Conservation (phyloP, 2,329 filamentous ascomycete species). For the Curvularia hawaiiensis region DNA sequence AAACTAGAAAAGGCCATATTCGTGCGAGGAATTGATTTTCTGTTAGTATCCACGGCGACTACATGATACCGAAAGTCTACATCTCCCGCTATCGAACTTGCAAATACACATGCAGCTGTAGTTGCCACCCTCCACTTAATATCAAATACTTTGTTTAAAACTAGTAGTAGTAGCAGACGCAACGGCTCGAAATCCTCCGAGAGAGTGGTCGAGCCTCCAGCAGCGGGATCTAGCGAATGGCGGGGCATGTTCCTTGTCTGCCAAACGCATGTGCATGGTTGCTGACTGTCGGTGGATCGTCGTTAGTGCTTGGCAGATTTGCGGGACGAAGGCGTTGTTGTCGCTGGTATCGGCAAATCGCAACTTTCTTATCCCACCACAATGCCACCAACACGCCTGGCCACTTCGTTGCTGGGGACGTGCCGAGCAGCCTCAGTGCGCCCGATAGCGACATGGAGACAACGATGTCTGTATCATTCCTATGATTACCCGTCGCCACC, state of each 20-base stretch:
- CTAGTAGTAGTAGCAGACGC: background rate
- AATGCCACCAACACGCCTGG: slow-evolving; percentile 39
- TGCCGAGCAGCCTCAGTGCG: slow-evolving; percentile 31
- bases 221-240: background rate
- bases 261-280: slow-evolving; percentile 4
- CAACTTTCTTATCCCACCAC: slow-evolving; percentile 18
- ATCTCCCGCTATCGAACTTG: no score
- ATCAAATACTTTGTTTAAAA: no score
- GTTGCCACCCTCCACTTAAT: no score
- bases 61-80: no score
- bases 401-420: slow-evolving; percentile 30
- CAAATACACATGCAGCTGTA: no score
- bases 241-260: background rate
- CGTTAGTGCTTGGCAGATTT: slow-evolving; percentile 29
- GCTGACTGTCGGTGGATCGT: slow-evolving; percentile 1
- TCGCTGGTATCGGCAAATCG: slow-evolving; percentile 24
- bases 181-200: background rate
- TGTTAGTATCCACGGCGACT: no score
- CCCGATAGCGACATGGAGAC: slow-evolving; percentile 20
- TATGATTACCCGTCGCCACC: slow-evolving; percentile 52
- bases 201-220: background rate
- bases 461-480: slow-evolving; percentile 41
- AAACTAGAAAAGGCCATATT: no score
- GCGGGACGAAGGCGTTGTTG: slow-evolving; percentile 15
- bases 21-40: no score